Evolutionary conservation across 2,329 filamentous ascomycete species (phyloP).

Genomic region (Aspergillus hiratsukae): DNA sequence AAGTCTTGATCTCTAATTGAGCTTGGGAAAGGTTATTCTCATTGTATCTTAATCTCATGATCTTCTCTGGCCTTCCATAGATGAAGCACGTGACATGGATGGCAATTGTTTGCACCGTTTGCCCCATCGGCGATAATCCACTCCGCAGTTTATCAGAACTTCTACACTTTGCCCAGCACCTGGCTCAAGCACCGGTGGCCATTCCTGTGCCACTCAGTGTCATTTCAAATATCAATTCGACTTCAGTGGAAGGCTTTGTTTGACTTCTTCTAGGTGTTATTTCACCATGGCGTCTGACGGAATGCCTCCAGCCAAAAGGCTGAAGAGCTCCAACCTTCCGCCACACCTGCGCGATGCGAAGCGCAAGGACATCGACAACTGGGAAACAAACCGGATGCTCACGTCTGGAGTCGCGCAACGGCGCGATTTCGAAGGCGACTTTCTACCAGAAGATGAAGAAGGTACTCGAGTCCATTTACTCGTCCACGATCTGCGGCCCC

Average conservation of each 20-base stretch:
- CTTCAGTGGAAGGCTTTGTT: background rate
- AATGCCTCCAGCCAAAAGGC: slow-evolving; percentile 36
- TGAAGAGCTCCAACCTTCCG: slow-evolving; percentile 34
- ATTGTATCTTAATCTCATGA: background rate
- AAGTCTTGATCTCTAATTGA: background rate
- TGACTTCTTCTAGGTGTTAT: background rate
- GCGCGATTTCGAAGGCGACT: slow-evolving; percentile 73
- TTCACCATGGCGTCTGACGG: slow-evolving; percentile 32
- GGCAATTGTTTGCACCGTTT: slow-evolving; percentile 28
- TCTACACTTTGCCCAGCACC: slow-evolving; percentile 1
- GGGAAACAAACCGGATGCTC: slow-evolving; percentile 98
- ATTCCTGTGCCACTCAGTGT: background rate
- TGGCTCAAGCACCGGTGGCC: slow-evolving; percentile 2
- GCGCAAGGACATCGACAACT: slow-evolving; percentile 92
- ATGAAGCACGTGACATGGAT: slow-evolving; percentile 20
- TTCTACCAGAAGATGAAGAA: slow-evolving; percentile 81
- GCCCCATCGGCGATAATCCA: slow-evolving; percentile 10
- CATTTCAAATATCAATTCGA: background rate
- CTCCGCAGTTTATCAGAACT: background rate
- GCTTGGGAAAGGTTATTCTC: background rate
- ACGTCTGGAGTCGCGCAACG: slow-evolving; percentile 92
- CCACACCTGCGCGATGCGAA: slow-evolving; percentile 48
- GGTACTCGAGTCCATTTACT: slow-evolving; percentile 82
- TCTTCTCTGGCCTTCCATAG: background rate
- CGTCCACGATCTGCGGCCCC: slow-evolving; percentile 88